phyloP scores from a whole-genome alignment of 1,284 basidiomycete genomes.

The Neolentinus lepideus region DNA sequence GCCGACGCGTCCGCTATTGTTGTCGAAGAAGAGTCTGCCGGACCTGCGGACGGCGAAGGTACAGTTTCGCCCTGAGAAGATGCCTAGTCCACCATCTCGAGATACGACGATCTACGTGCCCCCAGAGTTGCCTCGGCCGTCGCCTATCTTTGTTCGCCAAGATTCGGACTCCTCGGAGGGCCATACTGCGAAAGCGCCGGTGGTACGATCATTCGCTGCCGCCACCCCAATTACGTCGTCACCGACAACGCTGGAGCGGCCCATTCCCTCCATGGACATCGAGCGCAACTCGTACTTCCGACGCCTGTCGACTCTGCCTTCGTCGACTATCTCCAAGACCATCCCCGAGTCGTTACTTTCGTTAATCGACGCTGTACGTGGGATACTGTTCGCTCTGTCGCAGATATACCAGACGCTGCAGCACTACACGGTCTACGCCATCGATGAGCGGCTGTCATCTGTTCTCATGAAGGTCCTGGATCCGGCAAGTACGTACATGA shows the following conservation, averaged over 20 bases:
- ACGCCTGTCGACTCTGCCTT: constrained; percentile 73
- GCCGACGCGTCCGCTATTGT: constrained; percentile 29
- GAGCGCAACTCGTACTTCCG: constrained; percentile 94
- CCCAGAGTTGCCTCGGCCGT: constrained; percentile 36
- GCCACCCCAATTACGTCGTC: constrained; percentile 33
- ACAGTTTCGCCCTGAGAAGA: constrained; percentile 20
- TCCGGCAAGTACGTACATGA: constrained; percentile 79
- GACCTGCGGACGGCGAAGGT: constrained; percentile 64
- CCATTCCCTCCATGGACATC: constrained; percentile 56
- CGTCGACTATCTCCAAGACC: constrained; percentile 57
- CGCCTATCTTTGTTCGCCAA: constrained; percentile 33
- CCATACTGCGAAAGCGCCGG: constrained; percentile 20
- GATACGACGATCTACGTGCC: constrained; percentile 4
- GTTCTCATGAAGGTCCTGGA: constrained; percentile 81
- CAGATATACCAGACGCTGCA: constrained; percentile 89
- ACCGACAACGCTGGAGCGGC: constrained; percentile 30
- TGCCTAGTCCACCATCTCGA: constrained; percentile 1
- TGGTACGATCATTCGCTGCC: constrained; percentile 15
- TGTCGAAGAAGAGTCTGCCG: constrained; percentile 81
- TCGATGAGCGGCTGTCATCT: constrained; percentile 81
- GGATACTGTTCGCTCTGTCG: constrained; percentile 87
- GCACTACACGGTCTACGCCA: constrained; percentile 83
- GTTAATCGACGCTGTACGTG: constrained; percentile 84
- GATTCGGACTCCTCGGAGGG: constrained; percentile 30
- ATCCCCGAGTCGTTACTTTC: constrained; percentile 70